These are phyloP conservation scores for Arabis hirsuta DNA, from an alignment of 345 rosid species.

Conservation along the genomic window DNA sequence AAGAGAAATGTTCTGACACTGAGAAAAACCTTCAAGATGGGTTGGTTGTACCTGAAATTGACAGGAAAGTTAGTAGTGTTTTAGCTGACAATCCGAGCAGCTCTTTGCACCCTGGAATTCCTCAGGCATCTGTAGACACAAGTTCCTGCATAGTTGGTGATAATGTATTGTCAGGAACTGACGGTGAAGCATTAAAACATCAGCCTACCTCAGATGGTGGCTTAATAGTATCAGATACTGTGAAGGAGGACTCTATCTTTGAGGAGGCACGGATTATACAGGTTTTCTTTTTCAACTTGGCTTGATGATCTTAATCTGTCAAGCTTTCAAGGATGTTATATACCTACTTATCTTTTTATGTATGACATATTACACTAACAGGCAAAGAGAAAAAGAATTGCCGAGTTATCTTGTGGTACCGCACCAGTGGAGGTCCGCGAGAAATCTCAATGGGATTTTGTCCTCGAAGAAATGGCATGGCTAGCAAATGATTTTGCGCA, in stretches of 20 bases:
- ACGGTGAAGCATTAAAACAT: constrained; percentile 48
- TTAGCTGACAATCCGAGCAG: constrained; percentile 42
- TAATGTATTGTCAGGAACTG: constrained; percentile 35
- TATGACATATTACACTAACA: constrained; percentile 49
- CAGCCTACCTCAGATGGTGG: constrained; percentile 50
- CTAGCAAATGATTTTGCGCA: constrained; percentile 98
- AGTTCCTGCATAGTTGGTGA: constrained; percentile 37
- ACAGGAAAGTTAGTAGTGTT: constrained; percentile 43
- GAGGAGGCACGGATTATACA: constrained; percentile 90
- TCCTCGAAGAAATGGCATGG: constrained; percentile 99
- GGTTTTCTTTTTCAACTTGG: constrained; percentile 54
- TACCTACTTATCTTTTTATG: constrained; percentile 33
- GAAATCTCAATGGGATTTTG: constrained; percentile 92
- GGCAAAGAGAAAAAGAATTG: constrained; percentile 89
- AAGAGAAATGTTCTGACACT: constrained; percentile 46
- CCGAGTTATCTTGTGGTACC: constrained; percentile 72
- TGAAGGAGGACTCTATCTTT: constrained; percentile 76
- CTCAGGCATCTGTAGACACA: constrained; percentile 43
- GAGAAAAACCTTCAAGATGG: constrained; percentile 50
- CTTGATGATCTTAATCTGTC: constrained; percentile 31
- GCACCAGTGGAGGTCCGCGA: constrained; percentile 53
- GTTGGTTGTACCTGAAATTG: constrained; percentile 45
- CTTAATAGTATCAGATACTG: constrained; percentile 57
- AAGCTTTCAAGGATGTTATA: constrained; percentile 22
- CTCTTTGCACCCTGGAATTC: constrained; percentile 42